Conservation (phyloP, 371 early-diverging fungal genomes). For the Coemansia sp. region DNA sequence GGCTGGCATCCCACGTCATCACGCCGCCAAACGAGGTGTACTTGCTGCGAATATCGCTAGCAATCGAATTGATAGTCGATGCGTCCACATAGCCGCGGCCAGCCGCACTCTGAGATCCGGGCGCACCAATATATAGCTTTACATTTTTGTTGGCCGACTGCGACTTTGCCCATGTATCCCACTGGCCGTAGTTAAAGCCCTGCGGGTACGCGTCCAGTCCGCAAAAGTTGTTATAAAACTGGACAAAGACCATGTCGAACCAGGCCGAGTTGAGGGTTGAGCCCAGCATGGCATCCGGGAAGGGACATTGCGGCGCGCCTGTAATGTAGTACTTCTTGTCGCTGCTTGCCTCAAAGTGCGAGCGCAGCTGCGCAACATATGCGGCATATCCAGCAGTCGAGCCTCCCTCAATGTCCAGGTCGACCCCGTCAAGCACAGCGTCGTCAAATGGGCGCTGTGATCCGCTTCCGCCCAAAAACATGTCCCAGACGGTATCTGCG, state of each 20-base stretch:
- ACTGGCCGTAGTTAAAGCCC: conserved; percentile 64
- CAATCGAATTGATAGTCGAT: conserved; percentile 18
- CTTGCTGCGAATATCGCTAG: conserved; percentile 31
- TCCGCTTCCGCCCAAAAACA: conserved; percentile 55
- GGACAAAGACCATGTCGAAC: conserved; percentile 66
- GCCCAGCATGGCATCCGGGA: conserved; percentile 63
- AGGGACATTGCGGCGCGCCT: conserved; percentile 74
- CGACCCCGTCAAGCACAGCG: conserved; percentile 66
- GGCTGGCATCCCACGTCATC: conserved; percentile 61
- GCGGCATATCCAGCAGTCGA: conserved; percentile 57
- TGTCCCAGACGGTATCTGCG: conserved; percentile 62
- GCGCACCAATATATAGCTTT: conserved; percentile 61
- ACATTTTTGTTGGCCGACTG: conserved; percentile 60
- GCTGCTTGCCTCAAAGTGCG: conserved; percentile 40
- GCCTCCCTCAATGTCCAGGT: conserved; percentile 70
- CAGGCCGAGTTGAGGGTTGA: conserved; percentile 56
- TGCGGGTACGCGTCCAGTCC: conserved; percentile 56
- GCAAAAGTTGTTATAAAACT: conserved; percentile 73
- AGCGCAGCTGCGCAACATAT: conserved; percentile 55
- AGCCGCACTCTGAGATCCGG: conserved; percentile 62
- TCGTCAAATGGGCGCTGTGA: conserved; percentile 63
- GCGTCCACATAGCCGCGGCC: conserved; percentile 59
- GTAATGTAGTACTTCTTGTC: conserved; percentile 60
- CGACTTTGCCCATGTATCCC: conserved; percentile 66
- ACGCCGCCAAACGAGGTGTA: conserved; percentile 63